These are phyloP conservation scores for Beta lomatogona DNA, from an alignment of 179 eudicot genomes.

Conservation along the genomic window DNA sequence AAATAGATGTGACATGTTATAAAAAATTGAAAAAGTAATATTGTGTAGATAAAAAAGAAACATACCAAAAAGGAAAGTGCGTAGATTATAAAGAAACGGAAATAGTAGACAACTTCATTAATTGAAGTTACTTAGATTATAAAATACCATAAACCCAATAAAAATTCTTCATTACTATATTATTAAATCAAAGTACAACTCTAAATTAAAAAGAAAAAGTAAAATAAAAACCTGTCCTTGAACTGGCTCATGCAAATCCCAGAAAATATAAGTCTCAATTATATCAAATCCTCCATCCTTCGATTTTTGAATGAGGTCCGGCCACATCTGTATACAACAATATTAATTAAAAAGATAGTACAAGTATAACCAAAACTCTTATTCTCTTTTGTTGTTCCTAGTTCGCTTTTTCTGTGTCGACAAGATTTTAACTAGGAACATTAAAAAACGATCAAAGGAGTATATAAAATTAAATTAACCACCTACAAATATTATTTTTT, in stretches of 20 bases:
- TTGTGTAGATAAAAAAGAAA: no score
- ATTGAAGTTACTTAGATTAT: slow-evolving; percentile 2
- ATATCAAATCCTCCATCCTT: slow-evolving; percentile 92
- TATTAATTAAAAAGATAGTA: background rate
- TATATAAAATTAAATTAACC: background rate
- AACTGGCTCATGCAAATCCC: slow-evolving; percentile 90
- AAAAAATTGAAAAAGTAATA: no score
- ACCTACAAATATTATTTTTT: no score
- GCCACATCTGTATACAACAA: slow-evolving; percentile 72
- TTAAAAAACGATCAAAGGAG: background rate
- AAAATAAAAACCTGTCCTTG: slow-evolving; percentile 54
- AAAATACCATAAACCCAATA: slow-evolving; percentile 8
- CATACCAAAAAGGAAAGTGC: no score
- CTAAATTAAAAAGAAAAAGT: no score
- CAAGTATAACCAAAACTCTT: background rate
- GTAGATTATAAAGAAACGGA: no score
- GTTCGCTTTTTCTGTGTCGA: no score
- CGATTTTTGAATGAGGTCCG: slow-evolving; percentile 86
- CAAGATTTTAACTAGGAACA: no score
- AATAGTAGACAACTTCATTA: slow-evolving; percentile 6
- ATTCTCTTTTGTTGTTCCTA: no score
- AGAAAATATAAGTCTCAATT: slow-evolving; percentile 88
- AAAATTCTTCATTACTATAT: background rate
- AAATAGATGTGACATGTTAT: no score
- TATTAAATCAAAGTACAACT: no score